Base-by-base conservation (phyloP, 805 yeast species). In the Starmerella stigmatis region DNA sequence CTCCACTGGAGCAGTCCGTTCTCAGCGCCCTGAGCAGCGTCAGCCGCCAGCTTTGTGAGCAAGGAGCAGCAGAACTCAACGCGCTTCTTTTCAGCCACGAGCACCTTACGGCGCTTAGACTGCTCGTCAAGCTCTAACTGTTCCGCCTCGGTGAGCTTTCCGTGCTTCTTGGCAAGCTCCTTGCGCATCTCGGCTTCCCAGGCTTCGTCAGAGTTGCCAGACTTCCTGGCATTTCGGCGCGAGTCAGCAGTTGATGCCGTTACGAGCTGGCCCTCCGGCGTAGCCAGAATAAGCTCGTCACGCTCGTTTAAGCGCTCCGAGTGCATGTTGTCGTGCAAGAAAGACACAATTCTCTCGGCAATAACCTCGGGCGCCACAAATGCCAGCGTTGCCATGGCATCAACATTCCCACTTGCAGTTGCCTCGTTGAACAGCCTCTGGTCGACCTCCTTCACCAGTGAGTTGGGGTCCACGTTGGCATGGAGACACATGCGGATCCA, bases 161-260 rank as follows among this genome's bases (percentile, higher is more conserved):
- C 57, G 50, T 73, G 70, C 60, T 78, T 78, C 43, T 70, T 69
- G 1, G 81, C 78, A 29, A 86, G 68, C 57, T 86, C 89, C 51
- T 77, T 76, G 56, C 89, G 76, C 26, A 92, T 73, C 42, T 74
- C 74, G 54, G 80, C 86, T 59, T 92, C 98, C 97, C 97, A 89
- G 58, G 76, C 75, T 12, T 76, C 75, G 4, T 64, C 67, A 27
- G 64, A 63, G 26, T 67, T 65, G 12, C 66, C 64, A 22, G 30
- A 32, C 68, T 72, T 22, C 2, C 32, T 15, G 4, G 43, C 11
- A 12, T 30, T 29, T 20, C 40, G 35, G 22, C 46, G 38, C 9
- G 38, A 9, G 11, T 28, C 30, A 6, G 47, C 27, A 8, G 15
- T 27, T 4, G 39, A 43, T 12, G 81, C 92, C 44, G 81, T 60